These are phyloP conservation scores for Penicillium decumbens DNA, from an alignment of 2,329 filamentous ascomycete species.

Conservation along the genomic window DNA sequence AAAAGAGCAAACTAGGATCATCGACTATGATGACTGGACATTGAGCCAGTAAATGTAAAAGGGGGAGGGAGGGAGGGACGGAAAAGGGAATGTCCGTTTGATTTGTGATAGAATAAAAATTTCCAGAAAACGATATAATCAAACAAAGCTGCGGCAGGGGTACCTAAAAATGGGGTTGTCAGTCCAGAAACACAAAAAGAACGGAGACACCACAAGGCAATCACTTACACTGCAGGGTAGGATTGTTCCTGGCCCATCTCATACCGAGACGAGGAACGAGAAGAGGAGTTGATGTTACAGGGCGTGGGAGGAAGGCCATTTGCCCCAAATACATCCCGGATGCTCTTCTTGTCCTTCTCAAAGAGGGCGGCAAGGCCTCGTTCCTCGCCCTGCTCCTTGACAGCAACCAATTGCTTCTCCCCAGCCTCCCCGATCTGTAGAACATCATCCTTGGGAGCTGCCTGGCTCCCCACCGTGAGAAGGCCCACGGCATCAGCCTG, in stretches of 20 bases:
- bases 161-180: constrained; percentile 33
- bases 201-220: background rate
- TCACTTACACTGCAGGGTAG: constrained; percentile 64
- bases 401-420: constrained; percentile 67
- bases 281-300: constrained; percentile 57
- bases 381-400: constrained; percentile 68
- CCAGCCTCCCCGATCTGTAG: constrained; percentile 70
- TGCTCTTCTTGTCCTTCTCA: constrained; percentile 56
- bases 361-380: constrained; percentile 69
- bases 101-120: background rate
- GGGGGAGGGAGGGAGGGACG: too few relatives aligned
- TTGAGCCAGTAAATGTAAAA: background rate
- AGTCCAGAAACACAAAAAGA: constrained; percentile 3
- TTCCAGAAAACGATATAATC: constrained; percentile 17
- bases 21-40: background rate
- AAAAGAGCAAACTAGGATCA: background rate
- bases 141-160: constrained; percentile 46
- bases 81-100: background rate
- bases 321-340: constrained; percentile 62
- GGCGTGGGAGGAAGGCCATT: constrained; percentile 84
- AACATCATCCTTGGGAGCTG: constrained; percentile 71
- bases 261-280: constrained; percentile 48
- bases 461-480: constrained; percentile 76
- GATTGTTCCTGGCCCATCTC: constrained; percentile 62
- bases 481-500: constrained; percentile 84